These are phyloP conservation scores for Paecilomyces formosus DNA, from an alignment of 2,329 filamentous ascomycete species.

Conservation along the genomic window DNA sequence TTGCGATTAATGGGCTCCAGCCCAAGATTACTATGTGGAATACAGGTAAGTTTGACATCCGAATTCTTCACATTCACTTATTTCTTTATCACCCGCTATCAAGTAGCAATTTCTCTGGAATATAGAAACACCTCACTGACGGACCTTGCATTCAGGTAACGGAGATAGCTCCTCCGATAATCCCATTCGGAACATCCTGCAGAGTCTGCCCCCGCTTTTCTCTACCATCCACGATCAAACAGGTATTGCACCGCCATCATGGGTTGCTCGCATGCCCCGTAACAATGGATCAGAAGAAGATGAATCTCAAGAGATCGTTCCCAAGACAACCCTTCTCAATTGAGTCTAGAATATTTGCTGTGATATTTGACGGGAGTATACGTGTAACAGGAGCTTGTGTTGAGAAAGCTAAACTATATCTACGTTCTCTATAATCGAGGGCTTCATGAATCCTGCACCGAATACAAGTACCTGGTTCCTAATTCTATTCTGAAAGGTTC, in stretches of 20 bases:
- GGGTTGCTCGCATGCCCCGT: conserved; percentile 52
- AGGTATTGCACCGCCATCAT: conserved; percentile 69
- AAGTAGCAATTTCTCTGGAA: neutral
- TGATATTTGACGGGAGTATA: too few relatives aligned
- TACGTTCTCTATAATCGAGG: too few relatives aligned
- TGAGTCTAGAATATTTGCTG: too few relatives aligned
- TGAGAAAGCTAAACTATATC: too few relatives aligned
- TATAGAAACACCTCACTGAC: neutral
- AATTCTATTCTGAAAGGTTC: too few relatives aligned
- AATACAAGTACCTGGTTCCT: too few relatives aligned
- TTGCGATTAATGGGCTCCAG: conserved; percentile 66
- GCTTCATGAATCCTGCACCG: too few relatives aligned
- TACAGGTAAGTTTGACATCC: conserved; percentile 46
- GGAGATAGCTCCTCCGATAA: conserved; percentile 45
- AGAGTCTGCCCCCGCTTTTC: conserved; percentile 74
- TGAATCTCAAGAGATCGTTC: neutral
- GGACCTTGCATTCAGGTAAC: conserved; percentile 21
- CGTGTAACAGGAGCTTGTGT: too few relatives aligned
- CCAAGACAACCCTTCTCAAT: neutral
- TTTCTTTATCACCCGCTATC: neutral
- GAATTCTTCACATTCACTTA: neutral
- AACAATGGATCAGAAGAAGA: neutral
- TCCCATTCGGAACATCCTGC: conserved; percentile 73
- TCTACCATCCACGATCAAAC: conserved; percentile 85
- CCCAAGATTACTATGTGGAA: conserved; percentile 92